A percentile compares a stretch with the other conserved stretches of the same genome.
Evolutionary conservation across 139 green algal species (phyloP).

Genomic region (Dunaliella sp.): DNA sequence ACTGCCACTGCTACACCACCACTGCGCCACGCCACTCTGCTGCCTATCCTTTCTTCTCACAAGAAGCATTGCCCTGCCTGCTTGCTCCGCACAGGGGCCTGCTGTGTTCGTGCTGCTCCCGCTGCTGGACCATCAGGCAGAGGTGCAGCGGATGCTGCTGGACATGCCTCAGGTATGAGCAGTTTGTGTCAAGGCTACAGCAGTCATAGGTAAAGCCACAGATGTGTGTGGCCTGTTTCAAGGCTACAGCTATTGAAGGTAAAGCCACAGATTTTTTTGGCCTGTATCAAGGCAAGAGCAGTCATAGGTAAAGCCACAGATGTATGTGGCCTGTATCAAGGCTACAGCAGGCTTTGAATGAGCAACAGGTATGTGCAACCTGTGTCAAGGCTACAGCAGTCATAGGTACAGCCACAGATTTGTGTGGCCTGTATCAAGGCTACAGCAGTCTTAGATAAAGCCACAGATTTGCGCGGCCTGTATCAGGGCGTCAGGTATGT

Average conservation of each 20-base stretch:
- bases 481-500: too few relatives aligned
- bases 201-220: not conserved
- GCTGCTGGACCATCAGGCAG: conserved; percentile 33
- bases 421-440: not conserved
- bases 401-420: not conserved
- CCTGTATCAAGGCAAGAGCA: not conserved
- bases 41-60: too few relatives aligned
- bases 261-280: not conserved
- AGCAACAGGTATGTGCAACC: not conserved
- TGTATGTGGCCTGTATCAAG: not conserved
- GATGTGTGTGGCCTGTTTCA: not conserved
- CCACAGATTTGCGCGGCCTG: not conserved
- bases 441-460: not conserved
- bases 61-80: too few relatives aligned
- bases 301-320: not conserved
- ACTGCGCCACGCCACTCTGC: too few relatives aligned
- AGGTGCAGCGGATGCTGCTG: conserved; percentile 33
- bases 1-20: too few relatives aligned
- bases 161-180: conserved; percentile 23
- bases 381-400: not conserved
- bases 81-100: conserved; percentile 14
- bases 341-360: not conserved
- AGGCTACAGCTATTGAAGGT: not conserved
- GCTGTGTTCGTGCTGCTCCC: conserved; percentile 11
- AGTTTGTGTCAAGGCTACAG: not conserved